phyloP scores from a whole-genome alignment of 768 basidiomycete genomes.

The Dioszegia hungarica region DNA sequence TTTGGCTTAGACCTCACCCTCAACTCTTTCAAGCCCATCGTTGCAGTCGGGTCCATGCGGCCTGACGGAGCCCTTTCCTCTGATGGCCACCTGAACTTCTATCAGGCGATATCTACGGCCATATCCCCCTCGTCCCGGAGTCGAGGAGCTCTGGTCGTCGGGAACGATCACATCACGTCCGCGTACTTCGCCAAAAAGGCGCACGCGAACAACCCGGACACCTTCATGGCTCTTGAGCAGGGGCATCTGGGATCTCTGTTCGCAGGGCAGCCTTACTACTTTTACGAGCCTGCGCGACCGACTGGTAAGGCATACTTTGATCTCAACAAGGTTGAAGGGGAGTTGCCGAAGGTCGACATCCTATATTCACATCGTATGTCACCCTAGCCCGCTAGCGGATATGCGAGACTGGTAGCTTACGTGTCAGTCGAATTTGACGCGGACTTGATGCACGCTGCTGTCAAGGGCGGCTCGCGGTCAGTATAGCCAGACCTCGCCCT shows the following conservation, averaged over 20 bases:
- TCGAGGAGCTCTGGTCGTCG: slow-evolving; percentile 40
- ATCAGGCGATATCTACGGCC: slow-evolving; percentile 37
- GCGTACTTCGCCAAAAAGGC: slow-evolving; percentile 44
- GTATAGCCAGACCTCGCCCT: background rate
- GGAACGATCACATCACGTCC: slow-evolving; percentile 47
- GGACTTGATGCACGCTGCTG: background rate
- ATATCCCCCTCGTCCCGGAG: slow-evolving; percentile 15
- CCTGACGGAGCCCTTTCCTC: slow-evolving; percentile 42
- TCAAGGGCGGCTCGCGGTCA: background rate
- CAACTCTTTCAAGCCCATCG: slow-evolving; percentile 41
- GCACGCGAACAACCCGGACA: slow-evolving; percentile 40
- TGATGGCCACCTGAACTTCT: slow-evolving; percentile 40
- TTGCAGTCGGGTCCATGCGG: slow-evolving; percentile 47
- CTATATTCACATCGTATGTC: slow-evolving; percentile 16
- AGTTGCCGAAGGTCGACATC: slow-evolving; percentile 30
- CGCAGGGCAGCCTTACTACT: slow-evolving; percentile 29
- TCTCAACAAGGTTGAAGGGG: slow-evolving; percentile 9
- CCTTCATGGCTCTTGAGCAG: slow-evolving; percentile 45
- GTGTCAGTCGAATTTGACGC: slow-evolving; percentile 5
- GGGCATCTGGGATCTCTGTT: slow-evolving; percentile 43
- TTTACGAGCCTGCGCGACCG: slow-evolving; percentile 31
- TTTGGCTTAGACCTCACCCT: slow-evolving; percentile 41
- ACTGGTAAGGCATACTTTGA: slow-evolving; percentile 50
- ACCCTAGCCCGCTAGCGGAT: too few species aligned
- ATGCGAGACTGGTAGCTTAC: too few species aligned